Conservation (phyloP, 768 basidiomycete species). For the Podaxis sp. region DNA sequence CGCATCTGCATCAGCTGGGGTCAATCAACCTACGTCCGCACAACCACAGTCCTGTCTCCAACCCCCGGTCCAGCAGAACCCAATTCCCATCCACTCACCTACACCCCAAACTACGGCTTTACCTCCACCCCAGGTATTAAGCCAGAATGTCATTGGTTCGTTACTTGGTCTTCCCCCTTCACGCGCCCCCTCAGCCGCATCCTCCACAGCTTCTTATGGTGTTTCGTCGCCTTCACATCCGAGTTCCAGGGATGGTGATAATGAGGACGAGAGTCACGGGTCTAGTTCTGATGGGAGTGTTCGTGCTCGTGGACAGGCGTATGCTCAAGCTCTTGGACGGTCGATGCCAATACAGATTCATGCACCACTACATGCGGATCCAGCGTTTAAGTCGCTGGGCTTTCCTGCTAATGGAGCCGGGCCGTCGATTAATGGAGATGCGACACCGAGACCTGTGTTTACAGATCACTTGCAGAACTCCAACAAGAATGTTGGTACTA, state of each 20-base stretch:
- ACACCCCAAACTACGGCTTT: conserved; percentile 44
- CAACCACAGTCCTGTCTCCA: conserved; percentile 12
- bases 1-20: conserved; percentile 24
- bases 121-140: conserved; percentile 60
- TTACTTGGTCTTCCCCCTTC: conserved; percentile 54
- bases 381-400: conserved; percentile 14
- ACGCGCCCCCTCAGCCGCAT: conserved; percentile 37
- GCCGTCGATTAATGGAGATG: conserved; percentile 2
- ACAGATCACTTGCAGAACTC: background rate
- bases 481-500: background rate
- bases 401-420: background rate
- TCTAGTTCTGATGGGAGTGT: conserved; percentile 24
- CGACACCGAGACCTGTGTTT: conserved; percentile 19
- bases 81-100: conserved; percentile 39
- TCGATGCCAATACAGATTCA: background rate
- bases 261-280: conserved; percentile 41
- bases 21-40: background rate
- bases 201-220: conserved; percentile 17
- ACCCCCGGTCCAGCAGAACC: conserved; percentile 20
- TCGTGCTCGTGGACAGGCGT: background rate
- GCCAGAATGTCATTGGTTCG: conserved; percentile 63
- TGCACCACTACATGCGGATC: conserved; percentile 18
- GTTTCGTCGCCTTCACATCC: conserved; percentile 28
- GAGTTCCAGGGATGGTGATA: conserved; percentile 55
- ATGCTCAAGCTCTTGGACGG: background rate